Conservation (phyloP, 78 protist genomes). For the Thecamonas trahens region DNA sequence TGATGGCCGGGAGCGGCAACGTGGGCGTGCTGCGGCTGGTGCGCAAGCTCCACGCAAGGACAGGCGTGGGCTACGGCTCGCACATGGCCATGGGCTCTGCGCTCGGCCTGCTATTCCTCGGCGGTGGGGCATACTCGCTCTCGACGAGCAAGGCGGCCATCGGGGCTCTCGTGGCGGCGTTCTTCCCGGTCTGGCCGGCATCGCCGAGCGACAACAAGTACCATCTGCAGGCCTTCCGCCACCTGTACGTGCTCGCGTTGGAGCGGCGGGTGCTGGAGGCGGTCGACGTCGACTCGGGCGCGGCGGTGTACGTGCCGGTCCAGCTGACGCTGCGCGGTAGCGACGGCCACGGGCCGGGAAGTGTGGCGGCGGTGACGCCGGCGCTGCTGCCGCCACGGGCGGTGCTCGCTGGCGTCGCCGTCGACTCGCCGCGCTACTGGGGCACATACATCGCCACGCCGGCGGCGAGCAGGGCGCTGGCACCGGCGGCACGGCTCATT, state of each 20-base stretch:
- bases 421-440: background rate
- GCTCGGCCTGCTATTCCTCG: conserved; percentile 73
- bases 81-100: conserved; percentile 77
- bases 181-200: conserved; percentile 67
- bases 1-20: conserved; percentile 70
- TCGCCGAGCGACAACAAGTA: conserved; percentile 53
- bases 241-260: conserved; percentile 69
- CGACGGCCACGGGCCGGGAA: background rate
- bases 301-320: conserved; percentile 11
- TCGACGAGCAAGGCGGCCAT: conserved; percentile 43
- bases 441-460: no score
- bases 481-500: background rate
- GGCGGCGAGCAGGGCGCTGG: background rate
- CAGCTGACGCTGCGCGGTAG: background rate
- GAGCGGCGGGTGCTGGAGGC: conserved; percentile 63
- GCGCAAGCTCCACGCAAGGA: background rate
- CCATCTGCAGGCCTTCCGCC: conserved; percentile 81
- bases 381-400: background rate
- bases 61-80: conserved; percentile 43
- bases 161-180: conserved; percentile 62
- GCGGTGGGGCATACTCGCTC: conserved; percentile 55
- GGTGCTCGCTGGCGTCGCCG: background rate
- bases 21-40: conserved; percentile 34
- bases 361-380: background rate
- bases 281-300: conserved; percentile 54